These are phyloP conservation scores for Trichosporon inkin DNA, from an alignment of 1,284 basidiomycete genomes.

Conservation along the genomic window DNA sequence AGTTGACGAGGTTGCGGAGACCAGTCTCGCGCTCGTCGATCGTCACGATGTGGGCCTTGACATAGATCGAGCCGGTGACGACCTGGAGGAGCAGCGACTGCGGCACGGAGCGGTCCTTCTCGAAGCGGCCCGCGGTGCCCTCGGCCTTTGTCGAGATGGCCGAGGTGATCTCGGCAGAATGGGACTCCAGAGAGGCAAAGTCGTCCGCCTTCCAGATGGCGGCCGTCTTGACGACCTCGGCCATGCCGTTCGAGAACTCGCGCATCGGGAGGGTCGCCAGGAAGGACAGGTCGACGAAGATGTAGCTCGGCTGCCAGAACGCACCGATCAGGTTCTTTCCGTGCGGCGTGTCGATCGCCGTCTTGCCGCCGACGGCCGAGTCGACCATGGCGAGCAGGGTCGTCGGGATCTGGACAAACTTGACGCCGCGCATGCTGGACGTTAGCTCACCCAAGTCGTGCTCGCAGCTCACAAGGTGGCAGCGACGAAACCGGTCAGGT, in stretches of 20 bases:
- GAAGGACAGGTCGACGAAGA: slow-evolving; percentile 97
- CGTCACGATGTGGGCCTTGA: slow-evolving; percentile 92
- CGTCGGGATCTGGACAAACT: slow-evolving; percentile 93
- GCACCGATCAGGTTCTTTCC: slow-evolving; percentile 98
- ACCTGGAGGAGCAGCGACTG: slow-evolving; percentile 66
- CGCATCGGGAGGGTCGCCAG: slow-evolving; percentile 86
- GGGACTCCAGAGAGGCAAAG: slow-evolving; percentile 79
- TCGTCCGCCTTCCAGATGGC: slow-evolving; percentile 90
- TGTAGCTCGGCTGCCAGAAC: slow-evolving; percentile 96
- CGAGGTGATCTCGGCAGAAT: slow-evolving; percentile 73
- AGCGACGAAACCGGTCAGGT: slow-evolving; percentile 92
- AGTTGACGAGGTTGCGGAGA: slow-evolving; percentile 93
- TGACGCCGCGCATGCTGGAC: slow-evolving; percentile 75
- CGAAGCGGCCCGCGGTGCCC: slow-evolving; percentile 63
- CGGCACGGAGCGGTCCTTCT: slow-evolving; percentile 65
- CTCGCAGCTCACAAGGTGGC: slow-evolving; percentile 78
- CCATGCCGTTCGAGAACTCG: slow-evolving; percentile 98
- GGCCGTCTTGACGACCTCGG: slow-evolving; percentile 97
- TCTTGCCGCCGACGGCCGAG: slow-evolving; percentile 95
- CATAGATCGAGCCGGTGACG: slow-evolving; percentile 79
- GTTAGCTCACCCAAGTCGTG: slow-evolving; percentile 12
- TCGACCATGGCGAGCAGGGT: slow-evolving; percentile 98
- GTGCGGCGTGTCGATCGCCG: slow-evolving; percentile 92
- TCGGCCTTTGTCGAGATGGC: slow-evolving; percentile 60
- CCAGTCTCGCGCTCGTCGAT: slow-evolving; percentile 93